Conservation (phyloP, 1,284 basidiomycete species). For the Austroboletus novae-zelandiae region DNA sequence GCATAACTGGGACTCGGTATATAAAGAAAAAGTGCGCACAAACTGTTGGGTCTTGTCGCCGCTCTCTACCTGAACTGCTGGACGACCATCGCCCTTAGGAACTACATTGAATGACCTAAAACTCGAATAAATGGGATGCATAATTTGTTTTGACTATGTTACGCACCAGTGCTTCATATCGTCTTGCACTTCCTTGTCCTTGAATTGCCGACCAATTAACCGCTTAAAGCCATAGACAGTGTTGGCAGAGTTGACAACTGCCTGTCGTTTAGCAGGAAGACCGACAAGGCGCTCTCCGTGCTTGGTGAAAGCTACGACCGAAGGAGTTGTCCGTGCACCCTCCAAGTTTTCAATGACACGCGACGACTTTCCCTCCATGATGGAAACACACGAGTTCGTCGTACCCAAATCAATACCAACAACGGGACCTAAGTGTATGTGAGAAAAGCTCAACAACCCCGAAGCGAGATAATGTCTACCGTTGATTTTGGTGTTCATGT, state of each 20-base stretch:
- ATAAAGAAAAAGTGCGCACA: constrained; percentile 42
- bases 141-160: background rate
- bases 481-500: constrained; percentile 81
- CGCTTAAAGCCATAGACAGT: constrained; percentile 97
- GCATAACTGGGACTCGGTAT: background rate
- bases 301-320: constrained; percentile 98
- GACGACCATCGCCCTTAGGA: constrained; percentile 64
- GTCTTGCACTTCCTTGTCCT: constrained; percentile 90
- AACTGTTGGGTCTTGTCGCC: constrained; percentile 65
- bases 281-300: constrained; percentile 92
- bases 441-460: background rate
- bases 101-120: constrained; percentile 82
- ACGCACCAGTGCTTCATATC: constrained; percentile 78
- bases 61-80: constrained; percentile 80
- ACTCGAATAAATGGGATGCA: background rate
- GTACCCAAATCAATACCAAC: constrained; percentile 86
- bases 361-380: constrained; percentile 94
- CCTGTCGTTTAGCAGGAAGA: constrained; percentile 96
- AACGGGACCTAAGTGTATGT: constrained; percentile 57
- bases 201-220: constrained; percentile 92
- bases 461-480: constrained; percentile 41
- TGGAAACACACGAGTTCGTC: constrained; percentile 90
- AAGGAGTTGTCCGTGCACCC: constrained; percentile 97
- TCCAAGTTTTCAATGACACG: constrained; percentile 98
- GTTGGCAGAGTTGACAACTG: constrained; percentile 94